phyloP scores from a whole-genome alignment of 345 rosid species.

The Eucalyptus cloeziana region DNA sequence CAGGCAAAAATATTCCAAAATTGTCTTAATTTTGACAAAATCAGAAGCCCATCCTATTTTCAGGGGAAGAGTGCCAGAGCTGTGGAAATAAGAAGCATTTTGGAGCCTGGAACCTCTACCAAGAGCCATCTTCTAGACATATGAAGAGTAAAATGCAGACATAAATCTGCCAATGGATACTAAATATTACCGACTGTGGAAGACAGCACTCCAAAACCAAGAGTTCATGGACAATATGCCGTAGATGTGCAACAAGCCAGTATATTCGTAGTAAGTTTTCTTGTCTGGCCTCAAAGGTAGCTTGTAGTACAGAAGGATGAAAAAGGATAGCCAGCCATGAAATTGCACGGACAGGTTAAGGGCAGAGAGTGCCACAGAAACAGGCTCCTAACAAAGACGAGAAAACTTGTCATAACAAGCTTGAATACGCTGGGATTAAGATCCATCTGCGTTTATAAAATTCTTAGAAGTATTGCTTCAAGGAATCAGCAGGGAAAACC shows the following conservation, averaged over 20 bases:
- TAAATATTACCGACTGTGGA: conserved; percentile 57
- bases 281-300: conserved; percentile 50
- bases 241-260: conserved; percentile 63
- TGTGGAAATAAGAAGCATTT: background rate
- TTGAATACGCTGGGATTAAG: background rate
- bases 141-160: background rate
- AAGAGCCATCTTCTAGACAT: background rate
- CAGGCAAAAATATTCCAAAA: background rate
- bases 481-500: conserved; percentile 10
- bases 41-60: background rate
- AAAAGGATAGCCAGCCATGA: conserved; percentile 87
- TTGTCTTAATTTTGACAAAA: background rate
- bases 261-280: conserved; percentile 65
- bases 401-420: background rate
- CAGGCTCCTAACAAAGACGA: conserved; percentile 51
- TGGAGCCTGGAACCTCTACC: background rate
- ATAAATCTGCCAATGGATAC: background rate
- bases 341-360: conserved; percentile 77
- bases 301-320: conserved; percentile 74
- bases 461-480: background rate
- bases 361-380: conserved; percentile 76
- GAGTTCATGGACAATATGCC: conserved; percentile 66
- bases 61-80: background rate
- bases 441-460: background rate
- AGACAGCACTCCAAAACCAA: conserved; percentile 82